Conservation (phyloP, 257 asterid genomes). For the Schizonepeta tenuifolia region DNA sequence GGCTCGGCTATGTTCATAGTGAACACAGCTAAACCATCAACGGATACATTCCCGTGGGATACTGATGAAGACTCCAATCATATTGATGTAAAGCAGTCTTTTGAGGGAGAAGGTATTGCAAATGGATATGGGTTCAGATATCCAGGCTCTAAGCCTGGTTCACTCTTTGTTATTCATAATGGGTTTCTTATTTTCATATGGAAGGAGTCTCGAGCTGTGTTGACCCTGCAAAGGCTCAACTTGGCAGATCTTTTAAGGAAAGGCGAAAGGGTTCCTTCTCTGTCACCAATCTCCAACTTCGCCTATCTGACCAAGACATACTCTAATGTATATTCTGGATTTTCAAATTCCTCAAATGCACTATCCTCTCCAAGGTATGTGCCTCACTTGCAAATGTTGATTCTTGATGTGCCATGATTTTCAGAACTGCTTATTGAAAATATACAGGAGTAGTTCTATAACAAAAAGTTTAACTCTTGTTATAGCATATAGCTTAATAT, state of each 20-base stretch:
- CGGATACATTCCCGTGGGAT: constrained; percentile 77
- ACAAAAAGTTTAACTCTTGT: background rate
- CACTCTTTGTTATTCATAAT: constrained; percentile 72
- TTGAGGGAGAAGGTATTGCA: constrained; percentile 83
- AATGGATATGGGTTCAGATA: constrained; percentile 92
- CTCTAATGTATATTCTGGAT: constrained; percentile 81
- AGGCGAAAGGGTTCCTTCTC: constrained; percentile 77
- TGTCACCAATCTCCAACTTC: constrained; percentile 80
- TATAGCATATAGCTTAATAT: background rate
- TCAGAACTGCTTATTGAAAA: background rate
- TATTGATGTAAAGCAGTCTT: constrained; percentile 58
- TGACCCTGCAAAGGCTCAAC: constrained; percentile 79
- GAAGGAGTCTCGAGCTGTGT: constrained; percentile 77
- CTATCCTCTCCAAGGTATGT: constrained; percentile 64
- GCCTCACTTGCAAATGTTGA: constrained; percentile 17
- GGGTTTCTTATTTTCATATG: constrained; percentile 75
- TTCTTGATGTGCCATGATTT: background rate
- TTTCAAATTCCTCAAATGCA: constrained; percentile 57
- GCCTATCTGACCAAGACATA: constrained; percentile 80
- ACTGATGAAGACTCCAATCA: constrained; percentile 52
- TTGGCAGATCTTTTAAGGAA: constrained; percentile 69
- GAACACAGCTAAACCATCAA: constrained; percentile 55
- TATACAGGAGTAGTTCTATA: background rate
- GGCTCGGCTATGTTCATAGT: constrained; percentile 94
- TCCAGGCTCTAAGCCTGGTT: constrained; percentile 93